Base-by-base conservation (phyloP, 2,329 filamentous ascomycete genomes). In the Ceratocystis albifundus region DNA sequence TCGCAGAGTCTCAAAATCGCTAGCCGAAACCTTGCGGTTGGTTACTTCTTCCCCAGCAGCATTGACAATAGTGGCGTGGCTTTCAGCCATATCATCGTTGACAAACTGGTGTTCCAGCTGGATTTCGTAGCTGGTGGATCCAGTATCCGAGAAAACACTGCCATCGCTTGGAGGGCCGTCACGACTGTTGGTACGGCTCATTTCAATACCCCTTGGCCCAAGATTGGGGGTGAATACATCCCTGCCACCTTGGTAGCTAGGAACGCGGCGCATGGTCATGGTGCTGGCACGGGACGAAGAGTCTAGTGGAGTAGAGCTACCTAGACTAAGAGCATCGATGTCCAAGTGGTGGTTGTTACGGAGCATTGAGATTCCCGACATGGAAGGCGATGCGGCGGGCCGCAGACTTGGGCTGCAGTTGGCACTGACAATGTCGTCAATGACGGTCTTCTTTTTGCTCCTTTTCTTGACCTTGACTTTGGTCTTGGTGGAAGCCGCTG, bases 1-100 rank as follows among this genome's bases (percentile, higher is more conserved):
- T 62, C 90, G 89, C 63, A 99, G 78, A 10, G 89, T 85, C 72
- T 96, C 88, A 74, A 99, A 99, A 74, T 99, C 94, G 10, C 87
- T 84, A 1, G 91, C 87, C 7, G 87, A 88, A 88, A 97, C 96
- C 79, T 99, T 97, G 69, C 80, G 74, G 72, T 80, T 73, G 71
- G 84, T 75, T 25, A 68, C 41, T 53, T 68, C 46, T 25, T 45
- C 10, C 10, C 61, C 62, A 10, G 44, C 22, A n/a, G 53, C 22
- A 44, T 79, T 77, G 67, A 77, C n/a, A n/a, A n/a, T 73, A 70
- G 77, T 77, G 65, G 74, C 74, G 46, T 75, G 74, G 63, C 53
- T 68, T 50, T 65, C 59, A n/a, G 57, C 44, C 48, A 66, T 62
- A 25, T 68, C 65, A 25, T 66, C 65, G 22, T 66, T 68, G 68